phyloP scores from a whole-genome alignment of 1,139 yeast species.

The Kodamaea alishanica region DNA sequence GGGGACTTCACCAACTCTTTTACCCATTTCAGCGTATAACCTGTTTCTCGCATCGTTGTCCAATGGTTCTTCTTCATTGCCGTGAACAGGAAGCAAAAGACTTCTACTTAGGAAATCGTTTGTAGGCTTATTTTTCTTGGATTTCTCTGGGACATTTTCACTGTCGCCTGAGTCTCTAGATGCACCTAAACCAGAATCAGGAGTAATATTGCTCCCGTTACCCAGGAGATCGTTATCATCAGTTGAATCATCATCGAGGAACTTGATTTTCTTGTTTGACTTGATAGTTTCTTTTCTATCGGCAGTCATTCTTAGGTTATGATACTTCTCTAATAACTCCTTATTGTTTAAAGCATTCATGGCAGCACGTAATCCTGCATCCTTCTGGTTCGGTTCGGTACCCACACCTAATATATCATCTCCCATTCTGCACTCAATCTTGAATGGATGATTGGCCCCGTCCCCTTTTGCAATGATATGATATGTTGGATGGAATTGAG shows the following conservation, averaged over 20 bases:
- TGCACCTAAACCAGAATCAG: not conserved
- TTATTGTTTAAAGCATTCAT: constrained; percentile 63
- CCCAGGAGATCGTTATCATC: not conserved
- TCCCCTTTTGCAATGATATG: constrained; percentile 24
- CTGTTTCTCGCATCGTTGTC: constrained; percentile 39
- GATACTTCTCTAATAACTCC: constrained; percentile 59
- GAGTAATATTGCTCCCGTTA: not conserved
- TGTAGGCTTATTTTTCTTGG: constrained; percentile 6
- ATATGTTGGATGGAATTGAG: constrained; percentile 64
- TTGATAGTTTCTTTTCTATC: constrained; percentile 49
- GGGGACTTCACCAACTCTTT: constrained; percentile 38
- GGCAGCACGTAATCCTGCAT: constrained; percentile 72
- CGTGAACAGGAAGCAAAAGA: constrained; percentile 28
- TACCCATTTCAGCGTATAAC: constrained; percentile 43
- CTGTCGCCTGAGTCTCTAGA: not conserved
- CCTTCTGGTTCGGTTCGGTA: constrained; percentile 54
- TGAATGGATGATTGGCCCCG: constrained; percentile 47
- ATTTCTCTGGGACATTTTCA: constrained; percentile 2
- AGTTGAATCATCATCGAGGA: constrained; percentile 5
- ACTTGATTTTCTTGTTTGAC: constrained; percentile 9
- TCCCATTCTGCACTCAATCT: constrained; percentile 65
- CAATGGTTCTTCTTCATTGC: constrained; percentile 23
- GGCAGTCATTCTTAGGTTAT: constrained; percentile 54
- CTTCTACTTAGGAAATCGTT: constrained; percentile 10
- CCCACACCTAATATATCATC: constrained; percentile 56